Percentiles rank a stretch among this genome's conserved stretches.
Evolutionary conservation across 169 alveolate genomes (phyloP).

Genomic region (Plasmodium fragile): DNA sequence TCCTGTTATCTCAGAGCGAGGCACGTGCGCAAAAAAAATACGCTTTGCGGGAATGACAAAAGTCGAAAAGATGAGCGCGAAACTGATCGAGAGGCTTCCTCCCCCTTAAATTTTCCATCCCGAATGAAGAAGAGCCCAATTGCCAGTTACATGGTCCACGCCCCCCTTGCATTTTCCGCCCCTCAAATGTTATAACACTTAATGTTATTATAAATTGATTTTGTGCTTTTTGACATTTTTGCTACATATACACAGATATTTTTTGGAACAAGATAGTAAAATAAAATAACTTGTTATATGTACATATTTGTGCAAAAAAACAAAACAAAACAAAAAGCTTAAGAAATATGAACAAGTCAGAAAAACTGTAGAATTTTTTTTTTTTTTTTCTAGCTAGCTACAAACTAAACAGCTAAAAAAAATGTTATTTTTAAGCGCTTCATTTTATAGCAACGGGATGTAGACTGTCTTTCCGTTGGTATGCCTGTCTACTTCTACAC

Average conservation of each 20-base stretch:
- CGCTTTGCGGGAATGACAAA: background rate
- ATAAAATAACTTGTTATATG: background rate
- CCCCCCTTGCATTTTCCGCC: background rate
- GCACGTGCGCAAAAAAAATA: background rate
- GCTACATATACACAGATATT: constrained; percentile 19
- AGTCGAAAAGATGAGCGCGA: background rate
- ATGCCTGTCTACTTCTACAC: background rate
- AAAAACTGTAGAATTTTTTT: background rate
- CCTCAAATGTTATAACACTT: background rate
- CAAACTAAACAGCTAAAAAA: background rate
- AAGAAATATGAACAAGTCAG: background rate
- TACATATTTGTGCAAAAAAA: background rate
- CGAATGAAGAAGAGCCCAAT: background rate
- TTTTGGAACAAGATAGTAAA: background rate
- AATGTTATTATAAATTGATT: background rate
- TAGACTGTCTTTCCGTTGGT: background rate
- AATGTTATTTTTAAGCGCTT: background rate
- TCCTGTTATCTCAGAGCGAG: background rate
- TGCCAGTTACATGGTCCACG: background rate
- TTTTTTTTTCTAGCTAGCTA: constrained; percentile 6
- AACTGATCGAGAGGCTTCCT: background rate
- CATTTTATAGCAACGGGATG: background rate
- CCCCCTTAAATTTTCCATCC: background rate
- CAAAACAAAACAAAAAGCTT: background rate
- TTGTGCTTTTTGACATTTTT: constrained; percentile 5